Conservation (phyloP, 345 rosid species). For the Atalantia buxifolia region DNA sequence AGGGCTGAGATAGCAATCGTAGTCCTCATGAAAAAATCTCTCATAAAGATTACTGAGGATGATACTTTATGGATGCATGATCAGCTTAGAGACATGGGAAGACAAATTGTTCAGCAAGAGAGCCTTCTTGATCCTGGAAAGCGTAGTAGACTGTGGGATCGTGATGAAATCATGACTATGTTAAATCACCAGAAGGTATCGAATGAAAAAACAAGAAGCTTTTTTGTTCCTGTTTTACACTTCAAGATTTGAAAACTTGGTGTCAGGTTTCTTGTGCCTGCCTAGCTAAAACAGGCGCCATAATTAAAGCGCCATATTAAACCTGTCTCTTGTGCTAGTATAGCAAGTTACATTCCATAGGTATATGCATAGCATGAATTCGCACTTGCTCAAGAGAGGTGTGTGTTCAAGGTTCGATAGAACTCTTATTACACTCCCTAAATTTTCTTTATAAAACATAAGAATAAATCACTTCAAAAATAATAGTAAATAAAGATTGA, state of each 20-base stretch:
- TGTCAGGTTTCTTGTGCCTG: not conserved
- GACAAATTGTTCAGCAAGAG: slow-evolving; percentile 42
- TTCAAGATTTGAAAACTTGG: not conserved
- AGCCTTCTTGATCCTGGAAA: slow-evolving; percentile 23
- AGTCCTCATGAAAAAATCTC: slow-evolving; percentile 49
- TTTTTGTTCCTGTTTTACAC: not conserved
- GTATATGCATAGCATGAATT: too few species aligned
- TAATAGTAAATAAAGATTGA: not conserved
- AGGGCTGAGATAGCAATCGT: slow-evolving; percentile 42
- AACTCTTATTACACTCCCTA: too few species aligned
- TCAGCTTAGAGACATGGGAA: slow-evolving; percentile 77
- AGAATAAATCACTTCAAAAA: not conserved
- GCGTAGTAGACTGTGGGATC: slow-evolving; percentile 69
- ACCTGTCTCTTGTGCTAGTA: not conserved
- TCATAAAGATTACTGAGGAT: slow-evolving; percentile 35
- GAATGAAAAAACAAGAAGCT: not conserved
- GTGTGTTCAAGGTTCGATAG: too few species aligned
- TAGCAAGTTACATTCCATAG: not conserved
- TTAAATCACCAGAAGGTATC: slow-evolving; percentile 43
- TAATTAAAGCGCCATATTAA: not conserved
- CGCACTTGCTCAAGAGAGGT: not conserved
- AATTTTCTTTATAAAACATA: not conserved
- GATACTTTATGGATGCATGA: slow-evolving; percentile 66
- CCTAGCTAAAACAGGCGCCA: not conserved
- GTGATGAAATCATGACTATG: slow-evolving; percentile 37